A percentile compares a stretch with the other conserved stretches of the same genome.
Conservation (phyloP, 2,329 filamentous ascomycete species). For the Cryphonectria naterciae region DNA sequence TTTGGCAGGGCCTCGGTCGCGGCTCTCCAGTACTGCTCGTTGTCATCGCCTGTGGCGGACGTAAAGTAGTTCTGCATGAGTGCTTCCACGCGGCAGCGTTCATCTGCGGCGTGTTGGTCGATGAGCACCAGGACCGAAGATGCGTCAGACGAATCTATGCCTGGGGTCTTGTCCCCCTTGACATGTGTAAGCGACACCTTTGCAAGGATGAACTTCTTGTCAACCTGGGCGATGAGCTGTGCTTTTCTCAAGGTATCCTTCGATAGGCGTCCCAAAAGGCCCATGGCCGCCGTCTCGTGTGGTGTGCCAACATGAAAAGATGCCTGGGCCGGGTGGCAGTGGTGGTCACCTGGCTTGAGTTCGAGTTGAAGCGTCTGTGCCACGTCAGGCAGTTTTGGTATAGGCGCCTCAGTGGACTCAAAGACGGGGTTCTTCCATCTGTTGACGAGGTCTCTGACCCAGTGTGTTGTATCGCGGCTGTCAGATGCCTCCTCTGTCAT, state of each 20-base stretch:
- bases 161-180: conserved; percentile 24
- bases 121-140: conserved; percentile 67
- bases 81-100: conserved; percentile 77
- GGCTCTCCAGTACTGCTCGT: conserved; percentile 30
- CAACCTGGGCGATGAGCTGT: conserved; percentile 78
- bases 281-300: conserved; percentile 31
- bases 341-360: conserved; percentile 25
- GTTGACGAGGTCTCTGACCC: conserved; percentile 64
- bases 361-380: conserved; percentile 37
- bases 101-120: conserved; percentile 95
- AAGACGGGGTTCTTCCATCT: conserved; percentile 82
- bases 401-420: conserved; percentile 47
- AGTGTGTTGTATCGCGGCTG: conserved; percentile 40
- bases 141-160: conserved; percentile 18
- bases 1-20: conserved; percentile 48
- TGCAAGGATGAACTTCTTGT: conserved; percentile 84
- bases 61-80: conserved; percentile 63
- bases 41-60: conserved; percentile 12
- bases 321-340: conserved; percentile 19
- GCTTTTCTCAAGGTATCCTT: conserved; percentile 64
- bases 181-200: conserved; percentile 48
- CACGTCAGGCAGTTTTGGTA: conserved; percentile 47
- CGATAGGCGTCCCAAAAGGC: conserved; percentile 57
- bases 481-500: conserved; percentile 32
- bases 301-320: conserved; percentile 13